These are phyloP conservation scores for Beta lomatogona DNA, from an alignment of 179 eudicot species.

Conservation along the genomic window DNA sequence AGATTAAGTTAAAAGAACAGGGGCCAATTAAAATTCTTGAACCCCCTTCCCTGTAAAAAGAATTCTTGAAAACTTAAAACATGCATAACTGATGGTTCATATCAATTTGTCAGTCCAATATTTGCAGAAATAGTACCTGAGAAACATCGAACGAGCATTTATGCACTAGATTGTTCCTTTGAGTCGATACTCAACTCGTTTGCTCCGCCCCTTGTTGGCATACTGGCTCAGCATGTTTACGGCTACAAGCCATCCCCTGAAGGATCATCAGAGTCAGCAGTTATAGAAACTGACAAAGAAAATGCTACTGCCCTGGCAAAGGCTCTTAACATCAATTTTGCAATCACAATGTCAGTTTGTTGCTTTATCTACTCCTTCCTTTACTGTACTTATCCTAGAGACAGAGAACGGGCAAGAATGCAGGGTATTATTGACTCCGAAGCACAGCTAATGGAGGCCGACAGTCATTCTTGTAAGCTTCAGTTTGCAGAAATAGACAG, in stretches of 20 bases:
- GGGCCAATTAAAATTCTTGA: too few species aligned
- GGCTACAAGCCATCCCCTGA: constrained; percentile 57
- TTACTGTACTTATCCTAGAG: constrained; percentile 72
- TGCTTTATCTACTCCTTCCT: constrained; percentile 64
- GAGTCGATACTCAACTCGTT: constrained; percentile 73
- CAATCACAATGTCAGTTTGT: constrained; percentile 62
- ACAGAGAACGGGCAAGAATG: constrained; percentile 67
- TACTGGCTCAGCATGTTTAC: constrained; percentile 64
- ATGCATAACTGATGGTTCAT: neutral
- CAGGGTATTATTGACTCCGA: constrained; percentile 56
- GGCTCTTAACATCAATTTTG: constrained; percentile 67
- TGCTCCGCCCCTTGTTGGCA: constrained; percentile 79
- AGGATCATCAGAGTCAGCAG: constrained; percentile 50
- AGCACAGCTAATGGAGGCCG: constrained; percentile 34
- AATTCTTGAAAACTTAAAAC: too few species aligned
- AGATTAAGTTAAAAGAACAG: neutral
- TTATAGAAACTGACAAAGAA: constrained; percentile 53
- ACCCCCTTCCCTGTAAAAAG: neutral
- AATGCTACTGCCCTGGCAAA: constrained; percentile 71
- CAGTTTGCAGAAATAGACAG: neutral
- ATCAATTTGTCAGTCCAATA: constrained; percentile 56
- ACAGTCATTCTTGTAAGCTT: neutral
- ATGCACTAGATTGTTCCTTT: constrained; percentile 72
- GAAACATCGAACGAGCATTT: constrained; percentile 71
- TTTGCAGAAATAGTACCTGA: constrained; percentile 89